Base-by-base conservation (phyloP, 2,329 filamentous ascomycete species). In the Penicillium nordicum region DNA sequence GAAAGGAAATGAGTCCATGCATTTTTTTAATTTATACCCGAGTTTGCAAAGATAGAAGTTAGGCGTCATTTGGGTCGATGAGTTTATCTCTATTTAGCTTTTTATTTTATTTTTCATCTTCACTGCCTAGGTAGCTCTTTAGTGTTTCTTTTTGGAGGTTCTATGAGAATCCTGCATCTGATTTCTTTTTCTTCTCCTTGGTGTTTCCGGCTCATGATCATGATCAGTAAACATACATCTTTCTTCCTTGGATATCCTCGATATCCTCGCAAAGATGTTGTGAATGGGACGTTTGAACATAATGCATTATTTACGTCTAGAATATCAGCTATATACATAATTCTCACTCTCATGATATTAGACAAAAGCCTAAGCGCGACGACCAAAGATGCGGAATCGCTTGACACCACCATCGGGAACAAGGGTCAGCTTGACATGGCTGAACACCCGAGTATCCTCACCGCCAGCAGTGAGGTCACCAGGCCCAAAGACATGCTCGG, bases 361-460 rank as follows among this genome's bases (percentile, higher is more conserved):
- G 18, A 36, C 14, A 14, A n/a, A 38, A 30, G 7, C 34, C 52
- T 38, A 56, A 50, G 37, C 57, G 48, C 85, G 80, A 68, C 82
- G 85, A 2, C 88, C 90, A 72, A 89, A 86, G 2, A 93, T 85
- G 44, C 91, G 84, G 63, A 97, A 82, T 62, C 92, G 81, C 84
- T 96, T 96, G 3, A 97, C 89, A 25, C 93, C 92, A 34, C 93
- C 92, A 74, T 97, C 92, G 0, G 93, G 93, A 64, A 96, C 90
- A 71, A 97, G 94, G 34, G 90, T 89, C 71, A 97, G 79, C 82
- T 96, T 97, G 23, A 92, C 86, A 76, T 94, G 92, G 12, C 88
- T 91, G 68, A 90, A 89, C 2, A 79, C 76, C 69, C 79, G 81
- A 37, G 84, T 84, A 92, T 77, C 63, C 81, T 85, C 67, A 86